Conservation (phyloP, 23 red algal species). For the Agarophyton chilense region DNA sequence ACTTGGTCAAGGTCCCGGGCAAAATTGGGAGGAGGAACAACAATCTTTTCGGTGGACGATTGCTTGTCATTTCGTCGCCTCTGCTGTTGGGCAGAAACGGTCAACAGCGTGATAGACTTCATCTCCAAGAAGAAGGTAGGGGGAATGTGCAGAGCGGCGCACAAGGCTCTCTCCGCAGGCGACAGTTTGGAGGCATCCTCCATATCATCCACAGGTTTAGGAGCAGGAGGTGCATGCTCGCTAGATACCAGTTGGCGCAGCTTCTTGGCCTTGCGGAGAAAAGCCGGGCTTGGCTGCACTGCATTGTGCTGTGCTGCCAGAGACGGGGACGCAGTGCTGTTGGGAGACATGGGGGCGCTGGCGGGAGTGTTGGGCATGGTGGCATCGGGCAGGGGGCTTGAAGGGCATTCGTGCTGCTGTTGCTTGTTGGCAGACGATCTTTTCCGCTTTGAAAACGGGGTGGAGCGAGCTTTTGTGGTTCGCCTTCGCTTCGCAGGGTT, state of each 20-base stretch:
- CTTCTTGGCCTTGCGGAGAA: slow-evolving; percentile 5
- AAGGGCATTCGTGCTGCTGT: slow-evolving; percentile 1
- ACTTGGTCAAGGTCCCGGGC: background rate
- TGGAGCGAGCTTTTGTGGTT: background rate
- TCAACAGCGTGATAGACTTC: background rate
- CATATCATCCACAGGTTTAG: slow-evolving; percentile 1
- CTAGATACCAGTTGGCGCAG: background rate
- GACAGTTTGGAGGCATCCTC: slow-evolving; percentile 11
- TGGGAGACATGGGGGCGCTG: slow-evolving; percentile 13
- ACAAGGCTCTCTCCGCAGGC: background rate
- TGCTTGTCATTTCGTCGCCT: background rate
- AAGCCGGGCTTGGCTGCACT: background rate
- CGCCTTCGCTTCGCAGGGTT: background rate
- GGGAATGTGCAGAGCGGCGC: slow-evolving; percentile 7
- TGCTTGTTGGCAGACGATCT: background rate
- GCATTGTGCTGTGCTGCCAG: too few species aligned
- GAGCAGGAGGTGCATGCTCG: background rate
- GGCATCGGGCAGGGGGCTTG: background rate
- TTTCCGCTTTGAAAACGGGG: slow-evolving; percentile 16
- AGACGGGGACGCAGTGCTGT: background rate
- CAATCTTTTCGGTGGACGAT: background rate
- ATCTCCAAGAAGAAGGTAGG: slow-evolving; percentile 20
- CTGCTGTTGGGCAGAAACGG: background rate
- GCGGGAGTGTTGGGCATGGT: slow-evolving; percentile 15
- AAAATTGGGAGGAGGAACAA: background rate